A percentile compares a stretch with the other conserved stretches of the same genome.
Conservation (phyloP, 129 eudicot genomes). For the Sambucus nigra region DNA sequence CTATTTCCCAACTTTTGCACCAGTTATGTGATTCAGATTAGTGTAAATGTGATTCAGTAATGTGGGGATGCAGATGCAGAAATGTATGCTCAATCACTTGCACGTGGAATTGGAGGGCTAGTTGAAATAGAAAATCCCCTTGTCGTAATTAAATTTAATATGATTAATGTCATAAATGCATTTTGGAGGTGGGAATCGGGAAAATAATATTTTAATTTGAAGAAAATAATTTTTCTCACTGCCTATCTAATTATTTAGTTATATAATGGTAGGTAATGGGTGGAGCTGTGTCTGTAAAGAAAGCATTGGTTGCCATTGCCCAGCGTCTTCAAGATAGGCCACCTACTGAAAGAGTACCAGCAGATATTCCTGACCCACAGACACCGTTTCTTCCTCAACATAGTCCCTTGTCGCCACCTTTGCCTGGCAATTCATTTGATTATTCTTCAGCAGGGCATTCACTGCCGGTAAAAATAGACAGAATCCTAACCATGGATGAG, state of each 20-base stretch:
- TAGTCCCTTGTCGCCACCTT: background rate
- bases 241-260: background rate
- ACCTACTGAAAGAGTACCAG: slow-evolving; percentile 1
- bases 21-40: no score
- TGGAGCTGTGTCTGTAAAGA: slow-evolving; percentile 19
- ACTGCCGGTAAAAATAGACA: slow-evolving; percentile 9
- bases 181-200: background rate
- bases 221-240: background rate
- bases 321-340: slow-evolving; percentile 15
- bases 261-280: slow-evolving; percentile 20
- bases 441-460: slow-evolving; percentile 12
- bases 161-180: background rate
- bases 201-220: background rate
- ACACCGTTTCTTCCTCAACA: background rate
- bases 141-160: background rate
- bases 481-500: background rate
- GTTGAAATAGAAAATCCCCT: background rate
- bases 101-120: background rate
- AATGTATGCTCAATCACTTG: background rate
- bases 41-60: background rate
- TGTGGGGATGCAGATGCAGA: background rate
- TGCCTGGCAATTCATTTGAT: slow-evolving; percentile 2
- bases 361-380: background rate
- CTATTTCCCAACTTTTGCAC: no score
- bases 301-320: slow-evolving; percentile 22